Evolutionary conservation across 1,284 basidiomycete genomes (phyloP).

Genomic region (Microbotryum scabiosae): DNA sequence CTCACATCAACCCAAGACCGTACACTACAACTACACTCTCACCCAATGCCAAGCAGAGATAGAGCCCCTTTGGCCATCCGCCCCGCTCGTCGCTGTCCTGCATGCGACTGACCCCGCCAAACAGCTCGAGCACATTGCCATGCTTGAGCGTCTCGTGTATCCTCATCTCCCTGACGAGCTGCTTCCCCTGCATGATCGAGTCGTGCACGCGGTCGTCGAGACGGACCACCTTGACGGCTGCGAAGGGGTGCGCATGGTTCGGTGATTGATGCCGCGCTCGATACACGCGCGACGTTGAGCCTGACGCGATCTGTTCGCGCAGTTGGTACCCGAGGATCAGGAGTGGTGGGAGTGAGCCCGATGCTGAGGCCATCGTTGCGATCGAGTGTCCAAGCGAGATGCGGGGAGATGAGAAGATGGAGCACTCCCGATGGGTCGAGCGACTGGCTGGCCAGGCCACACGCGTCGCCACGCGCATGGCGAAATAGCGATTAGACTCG

Average conservation of each 20-base stretch:
- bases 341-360: conserved; percentile 4
- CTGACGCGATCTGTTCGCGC: conserved; percentile 67
- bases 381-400: not conserved
- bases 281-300: conserved; percentile 44
- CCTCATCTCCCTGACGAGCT: conserved; percentile 86
- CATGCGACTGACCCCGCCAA: conserved; percentile 58
- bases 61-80: conserved; percentile 64
- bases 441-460: too few species aligned
- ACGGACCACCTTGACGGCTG: conserved; percentile 76
- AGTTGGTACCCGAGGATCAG: conserved; percentile 54
- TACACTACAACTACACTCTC: not conserved
- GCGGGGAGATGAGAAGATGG: not conserved
- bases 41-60: conserved; percentile 74
- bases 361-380: not conserved
- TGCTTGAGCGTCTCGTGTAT: conserved; percentile 80
- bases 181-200: conserved; percentile 61
- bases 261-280: conserved; percentile 15
- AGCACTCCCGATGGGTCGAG: too few species aligned
- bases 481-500: too few species aligned
- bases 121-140: conserved; percentile 66
- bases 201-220: conserved; percentile 37
- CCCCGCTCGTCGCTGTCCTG: conserved; percentile 38
- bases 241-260: conserved; percentile 46
- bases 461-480: too few species aligned
- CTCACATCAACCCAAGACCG: not conserved